phyloP scores from a whole-genome alignment of 495 filamentous ascomycete species.

The Aspergillus baeticus region DNA sequence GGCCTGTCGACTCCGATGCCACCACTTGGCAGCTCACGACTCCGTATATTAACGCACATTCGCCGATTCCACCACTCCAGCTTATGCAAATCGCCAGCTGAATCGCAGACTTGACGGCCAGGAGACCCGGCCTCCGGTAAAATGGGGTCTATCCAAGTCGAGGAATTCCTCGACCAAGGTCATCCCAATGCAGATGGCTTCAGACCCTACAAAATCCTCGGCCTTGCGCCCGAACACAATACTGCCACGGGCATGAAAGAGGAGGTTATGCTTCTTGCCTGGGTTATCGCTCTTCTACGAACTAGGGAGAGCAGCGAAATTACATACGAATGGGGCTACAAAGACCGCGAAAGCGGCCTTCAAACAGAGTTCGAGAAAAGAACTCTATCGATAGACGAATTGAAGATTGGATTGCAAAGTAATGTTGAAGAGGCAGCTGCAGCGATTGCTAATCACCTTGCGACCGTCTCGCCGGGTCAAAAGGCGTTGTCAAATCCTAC shows the following conservation, averaged over 20 bases:
- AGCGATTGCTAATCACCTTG: constrained; percentile 23
- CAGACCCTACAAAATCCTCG: constrained; percentile 18
- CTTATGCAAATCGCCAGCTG: background rate
- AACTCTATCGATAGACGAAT: constrained; percentile 21
- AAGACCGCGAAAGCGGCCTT: background rate
- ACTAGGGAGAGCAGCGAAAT: constrained; percentile 38
- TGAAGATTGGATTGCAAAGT: constrained; percentile 26
- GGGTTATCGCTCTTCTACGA: constrained; percentile 41
- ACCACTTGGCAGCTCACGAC: background rate
- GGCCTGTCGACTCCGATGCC: constrained; percentile 1
- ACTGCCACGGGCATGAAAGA: constrained; percentile 32
- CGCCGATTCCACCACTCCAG: background rate
- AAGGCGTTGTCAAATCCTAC: background rate
- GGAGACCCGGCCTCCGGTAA: constrained; percentile 3
- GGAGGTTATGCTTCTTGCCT: constrained; percentile 41
- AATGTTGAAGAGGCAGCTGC: constrained; percentile 19
- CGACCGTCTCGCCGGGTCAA: background rate
- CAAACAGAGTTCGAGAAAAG: constrained; percentile 1
- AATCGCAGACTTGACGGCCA: background rate
- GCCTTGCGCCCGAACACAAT: constrained; percentile 18
- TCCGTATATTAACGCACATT: constrained; percentile 3
- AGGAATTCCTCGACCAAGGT: constrained; percentile 13
- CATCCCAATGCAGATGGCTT: constrained; percentile 8
- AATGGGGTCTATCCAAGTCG: constrained; percentile 30
- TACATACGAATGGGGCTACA: constrained; percentile 39